A percentile compares a stretch with the other conserved stretches of the same genome.
Conservation (phyloP, 306 rosid species). For the Vicia faba region DNA sequence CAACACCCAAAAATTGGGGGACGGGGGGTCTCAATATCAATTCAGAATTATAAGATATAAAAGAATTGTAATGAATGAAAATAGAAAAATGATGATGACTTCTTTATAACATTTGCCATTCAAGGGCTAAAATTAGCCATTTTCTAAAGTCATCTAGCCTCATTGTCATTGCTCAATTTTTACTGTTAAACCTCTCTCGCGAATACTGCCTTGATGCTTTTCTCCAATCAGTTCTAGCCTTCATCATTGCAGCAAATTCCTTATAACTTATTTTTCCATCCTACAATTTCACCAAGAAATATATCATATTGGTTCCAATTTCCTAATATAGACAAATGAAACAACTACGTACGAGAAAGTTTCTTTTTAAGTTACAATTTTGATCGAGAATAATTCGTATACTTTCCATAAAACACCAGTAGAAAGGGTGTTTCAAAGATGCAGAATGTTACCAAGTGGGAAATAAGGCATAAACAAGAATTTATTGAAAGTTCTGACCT, state of each 20-base stretch:
- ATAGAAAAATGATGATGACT: conserved; percentile 18
- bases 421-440: not conserved
- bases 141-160: conserved; percentile 40
- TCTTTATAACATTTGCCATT: conserved; percentile 36
- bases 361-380: no score
- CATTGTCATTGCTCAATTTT: conserved; percentile 35
- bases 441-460: not conserved
- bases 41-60: conserved; percentile 26
- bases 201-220: conserved; percentile 95
- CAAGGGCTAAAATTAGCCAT: conserved; percentile 19
- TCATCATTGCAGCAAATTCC: conserved; percentile 92
- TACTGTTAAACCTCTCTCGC: conserved; percentile 81
- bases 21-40: conserved; percentile 23
- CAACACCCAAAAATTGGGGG: conserved; percentile 24
- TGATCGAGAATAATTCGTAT: no score
- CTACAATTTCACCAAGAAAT: conserved; percentile 43
- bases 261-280: conserved; percentile 88
- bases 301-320: conserved; percentile 11
- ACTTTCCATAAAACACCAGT: no score
- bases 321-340: not conserved
- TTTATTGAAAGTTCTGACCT: conserved; percentile 43
- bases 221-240: conserved; percentile 95
- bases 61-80: conserved; percentile 38
- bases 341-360: no score
- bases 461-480: not conserved